Evolutionary conservation across 345 rosid genomes (phyloP).

Genomic region (Brassica napus): Da-Ae NC_063444.1:8611001-8611500

Average conservation of each 20-base stretch:
- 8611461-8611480: too few species aligned
- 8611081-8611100: not conserved
- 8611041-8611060: slow-evolving; percentile 21
- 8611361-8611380: not conserved
- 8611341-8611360: not conserved
- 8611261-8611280: not conserved
- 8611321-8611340: not conserved
- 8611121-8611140: not conserved
- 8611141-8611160: not conserved
- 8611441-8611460: too few species aligned
- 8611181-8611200: not conserved
- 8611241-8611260: not conserved
- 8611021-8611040: slow-evolving; percentile 25
- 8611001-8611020: not conserved
- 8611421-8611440: too few species aligned
- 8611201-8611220: not conserved
- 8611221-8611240: not conserved
- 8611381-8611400: too few species aligned
- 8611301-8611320: not conserved
- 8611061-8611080: not conserved
- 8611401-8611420: too few species aligned
- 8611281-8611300: not conserved
- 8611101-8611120: not conserved
- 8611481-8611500: too few species aligned
- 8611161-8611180: not conserved